Conservation (phyloP, 805 yeast genomes). For the Nakazawaea laoshanensis region DNA sequence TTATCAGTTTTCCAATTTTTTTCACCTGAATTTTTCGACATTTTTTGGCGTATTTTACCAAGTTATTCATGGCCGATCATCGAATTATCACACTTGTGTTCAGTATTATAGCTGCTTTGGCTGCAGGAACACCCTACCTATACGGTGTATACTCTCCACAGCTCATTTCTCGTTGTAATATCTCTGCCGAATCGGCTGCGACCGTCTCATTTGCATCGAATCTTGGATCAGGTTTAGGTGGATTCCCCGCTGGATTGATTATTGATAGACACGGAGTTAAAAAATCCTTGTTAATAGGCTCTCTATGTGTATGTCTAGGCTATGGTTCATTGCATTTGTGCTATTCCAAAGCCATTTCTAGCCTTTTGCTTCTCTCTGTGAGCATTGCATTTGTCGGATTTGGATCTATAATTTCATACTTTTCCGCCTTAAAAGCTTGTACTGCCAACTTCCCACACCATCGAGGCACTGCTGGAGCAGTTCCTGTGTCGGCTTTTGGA, state of each 20-base stretch:
- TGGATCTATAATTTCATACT: slow-evolving; percentile 55
- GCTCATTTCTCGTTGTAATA: slow-evolving; percentile 43
- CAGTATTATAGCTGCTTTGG: slow-evolving; percentile 43
- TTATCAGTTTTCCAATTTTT: no score
- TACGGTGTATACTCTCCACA: slow-evolving; percentile 77
- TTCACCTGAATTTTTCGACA: no score
- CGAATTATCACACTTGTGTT: slow-evolving; percentile 13
- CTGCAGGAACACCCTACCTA: slow-evolving; percentile 69
- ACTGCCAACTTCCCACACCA: slow-evolving; percentile 63
- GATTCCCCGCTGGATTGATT: slow-evolving; percentile 61
- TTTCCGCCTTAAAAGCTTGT: slow-evolving; percentile 48
- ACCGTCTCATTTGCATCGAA: slow-evolving; percentile 53
- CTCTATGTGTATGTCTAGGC: slow-evolving; percentile 43
- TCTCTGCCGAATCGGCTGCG: slow-evolving; percentile 56
- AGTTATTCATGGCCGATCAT: slow-evolving; percentile 1
- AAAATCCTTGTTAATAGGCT: slow-evolving; percentile 44
- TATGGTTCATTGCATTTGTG: slow-evolving; percentile 42
- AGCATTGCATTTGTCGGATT: slow-evolving; percentile 51
- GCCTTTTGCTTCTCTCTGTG: slow-evolving; percentile 32
- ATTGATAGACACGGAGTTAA: slow-evolving; percentile 57
- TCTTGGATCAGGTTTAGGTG: slow-evolving; percentile 62
- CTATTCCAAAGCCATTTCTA: slow-evolving; percentile 31
- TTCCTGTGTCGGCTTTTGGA: slow-evolving; percentile 64
- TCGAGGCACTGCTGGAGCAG: slow-evolving; percentile 62
- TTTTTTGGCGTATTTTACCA: not conserved